phyloP scores from a whole-genome alignment of 768 basidiomycete species.

The Kwoniella heveanensis region DNA sequence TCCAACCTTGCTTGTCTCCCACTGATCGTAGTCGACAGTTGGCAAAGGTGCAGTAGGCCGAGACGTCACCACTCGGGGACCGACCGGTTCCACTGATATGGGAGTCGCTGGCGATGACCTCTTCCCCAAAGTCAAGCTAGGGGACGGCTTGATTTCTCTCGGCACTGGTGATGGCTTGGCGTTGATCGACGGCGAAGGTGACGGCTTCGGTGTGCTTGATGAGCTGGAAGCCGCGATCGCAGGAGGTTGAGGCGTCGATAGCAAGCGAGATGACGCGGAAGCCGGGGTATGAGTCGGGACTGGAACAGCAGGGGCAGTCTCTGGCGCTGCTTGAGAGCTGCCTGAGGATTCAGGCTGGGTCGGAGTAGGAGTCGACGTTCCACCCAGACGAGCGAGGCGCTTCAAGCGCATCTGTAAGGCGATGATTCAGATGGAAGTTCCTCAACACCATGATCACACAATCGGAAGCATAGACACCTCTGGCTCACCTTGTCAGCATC shows the following conservation, averaged over 20 bases:
- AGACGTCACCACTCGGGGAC: conserved; percentile 62
- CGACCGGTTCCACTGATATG: conserved; percentile 48
- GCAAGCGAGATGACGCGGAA: conserved; percentile 27
- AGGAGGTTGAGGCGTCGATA: conserved; percentile 19
- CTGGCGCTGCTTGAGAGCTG: conserved; percentile 42
- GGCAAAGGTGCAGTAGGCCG: conserved; percentile 55
- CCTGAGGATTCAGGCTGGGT: conserved; percentile 38
- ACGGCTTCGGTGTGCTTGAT: conserved; percentile 8
- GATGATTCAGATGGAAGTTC: too few species aligned
- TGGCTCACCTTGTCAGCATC: conserved; percentile 1
- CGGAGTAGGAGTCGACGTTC: conserved; percentile 36
- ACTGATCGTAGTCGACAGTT: conserved; percentile 62
- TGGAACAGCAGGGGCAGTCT: conserved; percentile 13
- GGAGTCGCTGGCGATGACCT: conserved; percentile 31
- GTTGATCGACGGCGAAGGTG: not conserved
- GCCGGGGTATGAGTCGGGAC: conserved; percentile 15
- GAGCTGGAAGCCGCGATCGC: conserved; percentile 9
- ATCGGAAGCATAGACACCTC: not conserved
- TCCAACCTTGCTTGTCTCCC: conserved; percentile 74
- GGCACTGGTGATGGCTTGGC: conserved; percentile 15
- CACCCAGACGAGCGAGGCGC: conserved; percentile 81
- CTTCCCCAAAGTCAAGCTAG: conserved; percentile 21
- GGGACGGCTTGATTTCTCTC: conserved; percentile 5
- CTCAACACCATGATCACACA: too few species aligned
- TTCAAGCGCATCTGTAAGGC: conserved; percentile 78